Conservation (phyloP, 129 eudicot genomes). For the Flaveria bidentis region DNA sequence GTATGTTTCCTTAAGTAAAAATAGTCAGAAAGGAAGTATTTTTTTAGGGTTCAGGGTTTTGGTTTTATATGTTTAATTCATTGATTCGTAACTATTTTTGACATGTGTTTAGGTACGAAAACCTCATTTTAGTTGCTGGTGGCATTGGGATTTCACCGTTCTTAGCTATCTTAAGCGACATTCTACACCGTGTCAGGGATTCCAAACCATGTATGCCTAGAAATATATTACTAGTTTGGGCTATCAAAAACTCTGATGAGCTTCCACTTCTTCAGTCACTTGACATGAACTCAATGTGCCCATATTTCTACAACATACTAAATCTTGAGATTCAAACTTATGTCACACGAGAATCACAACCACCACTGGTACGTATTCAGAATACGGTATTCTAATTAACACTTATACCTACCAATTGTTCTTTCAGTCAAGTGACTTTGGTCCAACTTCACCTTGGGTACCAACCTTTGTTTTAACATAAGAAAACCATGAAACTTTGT, state of each 20-base stretch:
- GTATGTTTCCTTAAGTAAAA: no score
- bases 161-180: slow-evolving; percentile 78
- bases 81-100: slow-evolving; percentile 3
- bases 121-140: slow-evolving; percentile 90
- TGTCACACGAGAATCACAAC: slow-evolving; percentile 85
- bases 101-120: slow-evolving; percentile 57
- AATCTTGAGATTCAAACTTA: slow-evolving; percentile 86
- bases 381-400: neutral
- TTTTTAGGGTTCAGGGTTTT: neutral
- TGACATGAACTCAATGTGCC: slow-evolving; percentile 61
- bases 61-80: neutral
- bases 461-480: no score
- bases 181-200: slow-evolving; percentile 63
- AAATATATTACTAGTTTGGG: slow-evolving; percentile 82
- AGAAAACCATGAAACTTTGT: no score
- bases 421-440: neutral
- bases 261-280: slow-evolving; percentile 76
- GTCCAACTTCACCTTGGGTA: no score
- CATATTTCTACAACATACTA: slow-evolving; percentile 51
- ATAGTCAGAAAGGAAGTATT: no score
- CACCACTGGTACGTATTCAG: slow-evolving; percentile 53
- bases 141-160: slow-evolving; percentile 97
- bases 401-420: neutral
- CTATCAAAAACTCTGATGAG: slow-evolving; percentile 79
- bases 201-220: slow-evolving; percentile 70